phyloP scores from a whole-genome alignment of 2,329 filamentous ascomycete genomes.

The Exophiala phaeomuriformis region DNA sequence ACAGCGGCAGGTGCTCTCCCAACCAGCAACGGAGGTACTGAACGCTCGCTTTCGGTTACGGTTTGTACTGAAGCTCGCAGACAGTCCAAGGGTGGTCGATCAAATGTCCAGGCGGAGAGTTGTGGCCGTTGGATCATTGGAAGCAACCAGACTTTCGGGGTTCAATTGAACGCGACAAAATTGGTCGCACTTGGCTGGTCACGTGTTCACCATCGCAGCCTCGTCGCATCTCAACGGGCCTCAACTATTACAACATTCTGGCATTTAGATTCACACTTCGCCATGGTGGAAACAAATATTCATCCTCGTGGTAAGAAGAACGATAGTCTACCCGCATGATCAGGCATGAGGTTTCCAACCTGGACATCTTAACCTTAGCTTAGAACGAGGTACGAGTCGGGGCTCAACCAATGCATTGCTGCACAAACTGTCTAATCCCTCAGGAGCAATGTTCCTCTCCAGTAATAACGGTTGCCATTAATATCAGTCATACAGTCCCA shows the following conservation, averaged over 20 bases:
- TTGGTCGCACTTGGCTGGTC: background rate
- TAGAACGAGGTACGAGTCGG: background rate
- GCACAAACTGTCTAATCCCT: constrained; percentile 17
- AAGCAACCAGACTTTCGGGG: background rate
- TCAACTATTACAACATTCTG: too few relatives aligned
- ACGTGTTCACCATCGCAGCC: background rate
- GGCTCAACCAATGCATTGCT: constrained; percentile 17
- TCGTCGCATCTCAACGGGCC: background rate
- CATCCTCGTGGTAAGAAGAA: background rate
- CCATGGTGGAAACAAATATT: background rate
- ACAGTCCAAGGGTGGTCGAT: too few relatives aligned
- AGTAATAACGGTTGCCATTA: constrained; percentile 12
- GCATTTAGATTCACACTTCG: background rate
- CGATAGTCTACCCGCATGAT: background rate
- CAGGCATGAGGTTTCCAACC: too few relatives aligned
- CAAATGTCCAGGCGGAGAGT: background rate
- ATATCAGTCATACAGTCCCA: constrained; percentile 19
- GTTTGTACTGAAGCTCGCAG: too few relatives aligned
- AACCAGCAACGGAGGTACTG: too few relatives aligned
- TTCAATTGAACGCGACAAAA: background rate
- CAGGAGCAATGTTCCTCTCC: constrained; percentile 2
- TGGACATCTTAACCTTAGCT: too few relatives aligned
- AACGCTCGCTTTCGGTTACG: too few relatives aligned
- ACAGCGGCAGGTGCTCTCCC: too few relatives aligned
- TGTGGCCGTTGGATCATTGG: background rate